Base-by-base conservation (phyloP, 1,284 basidiomycete genomes). In the Ustilago hordei region DNA sequence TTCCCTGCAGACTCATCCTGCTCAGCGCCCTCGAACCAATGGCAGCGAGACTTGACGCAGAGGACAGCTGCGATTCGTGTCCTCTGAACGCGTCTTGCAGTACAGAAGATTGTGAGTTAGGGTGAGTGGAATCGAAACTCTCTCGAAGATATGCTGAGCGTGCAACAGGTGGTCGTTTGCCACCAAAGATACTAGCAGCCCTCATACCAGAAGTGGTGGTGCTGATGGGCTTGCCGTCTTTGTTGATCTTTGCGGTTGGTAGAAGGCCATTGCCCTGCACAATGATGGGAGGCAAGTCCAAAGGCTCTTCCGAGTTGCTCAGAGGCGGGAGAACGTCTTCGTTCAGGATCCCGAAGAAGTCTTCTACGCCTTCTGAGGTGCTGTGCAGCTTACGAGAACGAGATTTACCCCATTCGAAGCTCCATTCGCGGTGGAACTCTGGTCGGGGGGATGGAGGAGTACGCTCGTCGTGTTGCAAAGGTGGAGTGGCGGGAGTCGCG, bases 391-490 rank as follows among this genome's bases (percentile, higher is more conserved):
- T 64, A 31, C 43, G 36, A 39, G 67, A 67, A 32, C 75, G 67
- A 9, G 55, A 38, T 23, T 56, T 58, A 34, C 67, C 75, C 64
- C 72, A 67, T 23, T 74, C 71, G 67, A 82, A 82, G 32, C 68
- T 75, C 82, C 82, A 83, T 15, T 82, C 79, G 32, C 79, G 69
- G 48, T 78, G 73, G 47, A 82, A 81, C 36, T 83, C 82, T 38
- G 82, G 82, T 38, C 81, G 60, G 9, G 78, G 78, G 28, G 68
- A 73, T 28, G 23, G 23, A 12, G 60, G 69, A 19, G 43, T 7
- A 7, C 17, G 43, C 1, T 45, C 13, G 58, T 35, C 35, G 23
- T 23, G 23, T 43, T 68, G 65, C 60, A 58, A 59, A 38, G 62
- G 65, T 48, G 67, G 71, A 7, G 69, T 76, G 17, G 77, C 69